Base-by-base conservation (phyloP, 2,329 filamentous ascomycete species). In the Zarea fungicola region DNA sequence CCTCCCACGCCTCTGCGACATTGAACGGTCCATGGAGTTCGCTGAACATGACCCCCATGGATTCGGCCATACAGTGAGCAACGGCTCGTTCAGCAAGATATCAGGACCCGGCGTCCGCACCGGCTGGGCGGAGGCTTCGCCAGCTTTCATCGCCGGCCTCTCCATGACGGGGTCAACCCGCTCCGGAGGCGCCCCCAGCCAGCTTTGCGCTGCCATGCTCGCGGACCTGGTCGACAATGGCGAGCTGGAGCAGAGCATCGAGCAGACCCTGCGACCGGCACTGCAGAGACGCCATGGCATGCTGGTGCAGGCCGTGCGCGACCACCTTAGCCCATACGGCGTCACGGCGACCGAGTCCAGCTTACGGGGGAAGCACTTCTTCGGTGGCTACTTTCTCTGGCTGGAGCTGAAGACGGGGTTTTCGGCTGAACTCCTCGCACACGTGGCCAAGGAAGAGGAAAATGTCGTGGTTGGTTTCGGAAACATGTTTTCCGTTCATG, bases 11-110 rank as follows among this genome's bases (percentile, higher is more conserved):
- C 72, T 96, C 1, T 81, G 88, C 16, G 90, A 96, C 62, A 72
- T 96, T 48, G 90, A 96, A 64, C 71, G 80, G 7, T 74, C 77
- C 18, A 70, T 91, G 8, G 81, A 84, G 19, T 80, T 78, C 1
- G 63, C 57, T 0, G 61, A 66, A 32, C 61, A 69, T 29, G 70
- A 83, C 16, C 65, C 64, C 0, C 53, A 55, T 1, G 58, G 60
- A 25, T 96, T 92, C 62, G 90, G 92, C 10, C 84, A 97, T 64
- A 78, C 82, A 9, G 73, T 91, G 29, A 91, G 86, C 59, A 97
- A 97, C 63, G 90, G 87, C 19, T 89, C 85, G 6, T 97, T 97
- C 65, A 89, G 83, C 63, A 99, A 99, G 65, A 82, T 97, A 31
- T 77, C 83, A 23, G 89, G 82, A 0, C 90, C 92, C 0, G 93